These are phyloP conservation scores for Aphanoascus verrucosus DNA, from an alignment of 2,329 filamentous ascomycete genomes.

Conservation along the genomic window DNA sequence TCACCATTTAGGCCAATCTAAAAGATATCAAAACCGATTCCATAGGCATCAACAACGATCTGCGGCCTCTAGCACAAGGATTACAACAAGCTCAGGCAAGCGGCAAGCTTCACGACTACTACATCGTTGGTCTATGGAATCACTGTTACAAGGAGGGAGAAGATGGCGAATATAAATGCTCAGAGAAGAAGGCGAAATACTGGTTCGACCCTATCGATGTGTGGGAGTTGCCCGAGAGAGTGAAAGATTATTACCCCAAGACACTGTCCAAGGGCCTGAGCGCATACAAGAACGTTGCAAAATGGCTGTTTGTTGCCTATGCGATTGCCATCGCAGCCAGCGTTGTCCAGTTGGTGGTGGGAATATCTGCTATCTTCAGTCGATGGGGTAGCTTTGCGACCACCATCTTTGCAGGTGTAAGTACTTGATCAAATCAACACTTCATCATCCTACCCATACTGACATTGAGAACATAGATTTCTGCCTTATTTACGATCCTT, in stretches of 20 bases:
- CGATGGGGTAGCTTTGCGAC: conserved; percentile 72
- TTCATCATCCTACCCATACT: conserved; percentile 6
- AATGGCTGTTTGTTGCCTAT: conserved; percentile 77
- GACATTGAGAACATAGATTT: conserved; percentile 29
- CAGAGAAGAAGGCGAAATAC: conserved; percentile 62
- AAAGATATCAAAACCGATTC: conserved; percentile 47
- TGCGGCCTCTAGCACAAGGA: conserved; percentile 16
- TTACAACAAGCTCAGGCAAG: conserved; percentile 18
- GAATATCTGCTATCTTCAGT: conserved; percentile 73
- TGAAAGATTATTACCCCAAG: conserved; percentile 55
- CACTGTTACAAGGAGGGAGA: conserved; percentile 60
- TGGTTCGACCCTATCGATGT: conserved; percentile 60
- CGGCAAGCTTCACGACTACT: conserved; percentile 59
- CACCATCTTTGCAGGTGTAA: conserved; percentile 60
- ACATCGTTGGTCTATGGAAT: conserved; percentile 75
- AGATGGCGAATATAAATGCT: conserved; percentile 53
- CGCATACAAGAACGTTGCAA: conserved; percentile 60
- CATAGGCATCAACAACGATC: conserved; percentile 26
- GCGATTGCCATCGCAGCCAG: conserved; percentile 62
- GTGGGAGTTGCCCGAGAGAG: conserved; percentile 49
- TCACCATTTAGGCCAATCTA: conserved; percentile 43
- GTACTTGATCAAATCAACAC: conserved; percentile 30
- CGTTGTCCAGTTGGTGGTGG: conserved; percentile 60
- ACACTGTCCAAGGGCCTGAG: conserved; percentile 57
- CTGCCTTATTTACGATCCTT: conserved; percentile 49